These are phyloP conservation scores for Suillus plorans DNA, from an alignment of 768 basidiomycete genomes.

Conservation along the genomic window DNA sequence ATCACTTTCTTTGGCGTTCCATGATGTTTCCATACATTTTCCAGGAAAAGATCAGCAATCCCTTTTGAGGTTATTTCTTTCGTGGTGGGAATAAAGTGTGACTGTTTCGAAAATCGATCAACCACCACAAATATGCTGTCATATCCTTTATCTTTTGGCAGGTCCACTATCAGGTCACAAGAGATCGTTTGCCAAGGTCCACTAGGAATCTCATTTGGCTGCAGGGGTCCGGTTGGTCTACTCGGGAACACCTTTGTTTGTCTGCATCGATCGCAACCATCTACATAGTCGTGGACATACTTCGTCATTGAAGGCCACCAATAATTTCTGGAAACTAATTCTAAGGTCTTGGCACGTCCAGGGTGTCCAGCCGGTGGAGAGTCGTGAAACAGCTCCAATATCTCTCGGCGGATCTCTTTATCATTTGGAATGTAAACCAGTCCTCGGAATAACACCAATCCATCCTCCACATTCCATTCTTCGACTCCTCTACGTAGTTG, in stretches of 20 bases:
- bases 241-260: not conserved
- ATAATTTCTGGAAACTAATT: not conserved
- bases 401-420: no score
- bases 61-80: not conserved
- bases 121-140: conserved; percentile 1
- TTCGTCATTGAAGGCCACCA: not conserved
- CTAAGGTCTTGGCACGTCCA: not conserved
- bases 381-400: not conserved
- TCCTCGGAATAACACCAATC: no score
- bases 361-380: not conserved
- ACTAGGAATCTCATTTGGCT: no score
- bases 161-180: conserved; percentile 2
- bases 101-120: not conserved
- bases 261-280: not conserved
- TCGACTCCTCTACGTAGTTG: no score
- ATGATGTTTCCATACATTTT: conserved; percentile 6
- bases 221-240: no score
- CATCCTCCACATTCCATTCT: no score
- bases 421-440: no score
- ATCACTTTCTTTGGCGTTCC: conserved; percentile 2
- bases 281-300: not conserved
- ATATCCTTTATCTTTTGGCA: not conserved
- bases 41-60: not conserved
- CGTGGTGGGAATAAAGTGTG: not conserved
- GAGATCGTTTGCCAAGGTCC: conserved; percentile 2